Evolutionary conservation across 495 filamentous ascomycete genomes (phyloP), one percentile per base, ranked within the genome.

Genomic region (Glarea lozoyensis): DNA sequence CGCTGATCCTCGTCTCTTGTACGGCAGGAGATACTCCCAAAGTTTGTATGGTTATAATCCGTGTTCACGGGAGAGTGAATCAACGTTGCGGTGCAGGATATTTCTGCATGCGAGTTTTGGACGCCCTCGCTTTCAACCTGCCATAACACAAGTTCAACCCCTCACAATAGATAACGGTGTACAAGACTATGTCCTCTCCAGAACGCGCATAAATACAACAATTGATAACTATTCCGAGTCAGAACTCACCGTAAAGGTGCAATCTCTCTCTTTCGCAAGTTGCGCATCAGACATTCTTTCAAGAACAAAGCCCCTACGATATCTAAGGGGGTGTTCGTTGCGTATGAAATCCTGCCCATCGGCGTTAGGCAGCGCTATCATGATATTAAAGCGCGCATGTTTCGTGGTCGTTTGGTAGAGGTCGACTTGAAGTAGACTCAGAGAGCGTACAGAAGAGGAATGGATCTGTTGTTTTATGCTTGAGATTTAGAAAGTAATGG

Each of bases 341-440:
- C 41, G 46, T 43, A 38, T 38, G 31, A 31, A 44, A 49, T 49
- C 46, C 46, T 49, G 46, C 41, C 46, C 40, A 49, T 43, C 34
- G 40, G 46, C 40, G 40, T 49, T 35, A 49, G 46, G 40, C 33
- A 43, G 40, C 46, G 40, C 46, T 40, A 49, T 40, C 46, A 49
- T 43, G 23, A 43, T 49, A 34, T 49, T 43, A 49, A 49, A 43
- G 46, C 46, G 46, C 46, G 40, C 46, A 49, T 49, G 40, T 44
- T 49, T 44, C 40, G 46, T 49, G 33, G 40, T 49, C 44, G 25
- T 49, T 44, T 37, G 38, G 46, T 49, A 44, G 46, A 13, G 46
- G 40, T 44, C 21, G 24, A 43, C 20, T 44, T 49, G 35, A 13
- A 43, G 46, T n/a, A 39, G 40, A 40, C 40, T 39, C 44, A 44